Evolutionary conservation across 129 eudicot genomes (phyloP).

Genomic region (Saussurea involucrata): DNA sequence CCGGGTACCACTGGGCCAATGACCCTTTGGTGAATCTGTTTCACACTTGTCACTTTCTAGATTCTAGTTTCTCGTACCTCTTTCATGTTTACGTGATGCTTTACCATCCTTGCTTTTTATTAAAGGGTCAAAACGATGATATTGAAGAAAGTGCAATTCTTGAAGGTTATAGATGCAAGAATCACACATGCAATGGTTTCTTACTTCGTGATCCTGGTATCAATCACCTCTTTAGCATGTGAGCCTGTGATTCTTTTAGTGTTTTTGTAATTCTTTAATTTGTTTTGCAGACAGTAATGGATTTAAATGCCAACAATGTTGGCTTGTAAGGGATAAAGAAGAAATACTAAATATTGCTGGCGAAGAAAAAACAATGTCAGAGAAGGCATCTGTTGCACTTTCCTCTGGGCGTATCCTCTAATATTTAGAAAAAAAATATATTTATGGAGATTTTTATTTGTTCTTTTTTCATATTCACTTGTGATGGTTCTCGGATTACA

Average conservation of each 20-base stretch:
- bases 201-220: conserved; percentile 88
- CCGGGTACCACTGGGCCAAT: neutral
- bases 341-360: conserved; percentile 47
- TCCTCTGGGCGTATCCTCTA: conserved; percentile 75
- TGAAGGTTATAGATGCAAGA: conserved; percentile 90
- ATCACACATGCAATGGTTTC: conserved; percentile 62
- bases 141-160: conserved; percentile 85
- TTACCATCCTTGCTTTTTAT: conserved; percentile 14
- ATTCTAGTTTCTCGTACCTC: neutral
- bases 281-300: conserved; percentile 55
- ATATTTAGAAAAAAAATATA: neutral
- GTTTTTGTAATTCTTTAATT: conserved; percentile 7
- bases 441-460: neutral
- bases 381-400: conserved; percentile 52
- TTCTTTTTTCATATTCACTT: neutral
- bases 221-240: neutral
- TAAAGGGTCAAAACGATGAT: conserved; percentile 78
- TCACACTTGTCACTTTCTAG: neutral
- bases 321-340: conserved; percentile 62
- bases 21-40: neutral
- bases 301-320: conserved; percentile 79
- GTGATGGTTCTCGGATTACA: neutral
- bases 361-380: conserved; percentile 57
- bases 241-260: neutral
- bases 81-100: neutral